Percentiles rank a stretch among this genome's conserved stretches.
phyloP scores from a whole-genome alignment of 1,284 basidiomycete species.

The Rhodotorula sp. region DNA sequence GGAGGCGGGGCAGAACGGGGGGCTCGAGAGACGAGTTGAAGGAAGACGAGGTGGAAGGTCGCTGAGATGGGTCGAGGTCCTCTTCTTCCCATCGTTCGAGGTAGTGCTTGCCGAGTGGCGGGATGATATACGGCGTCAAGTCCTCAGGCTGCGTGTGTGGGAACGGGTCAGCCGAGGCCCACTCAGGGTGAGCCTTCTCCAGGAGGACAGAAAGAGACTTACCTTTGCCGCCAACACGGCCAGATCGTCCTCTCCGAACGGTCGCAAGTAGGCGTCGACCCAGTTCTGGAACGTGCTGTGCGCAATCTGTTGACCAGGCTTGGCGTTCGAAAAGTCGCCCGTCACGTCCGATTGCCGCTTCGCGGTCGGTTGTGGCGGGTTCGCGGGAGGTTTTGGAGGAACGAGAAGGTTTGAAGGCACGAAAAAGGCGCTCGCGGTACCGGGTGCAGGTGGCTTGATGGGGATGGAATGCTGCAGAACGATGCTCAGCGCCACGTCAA shows the following conservation, averaged over 20 bases:
- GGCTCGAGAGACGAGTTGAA: conserved; percentile 54
- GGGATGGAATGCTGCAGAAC: conserved; percentile 47
- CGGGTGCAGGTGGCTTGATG: conserved; percentile 42
- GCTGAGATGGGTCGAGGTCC: conserved; percentile 59
- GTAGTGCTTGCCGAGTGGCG: conserved; percentile 84
- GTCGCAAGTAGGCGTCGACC: conserved; percentile 79
- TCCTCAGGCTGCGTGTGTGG: conserved; percentile 60
- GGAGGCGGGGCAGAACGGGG: conserved; percentile 44
- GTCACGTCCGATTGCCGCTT: conserved; percentile 74
- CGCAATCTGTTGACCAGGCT: conserved; percentile 61
- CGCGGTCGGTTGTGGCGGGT: conserved; percentile 70
- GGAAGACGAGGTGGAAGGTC: conserved; percentile 49
- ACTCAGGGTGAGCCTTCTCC: background rate
- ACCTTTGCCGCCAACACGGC: conserved; percentile 82
- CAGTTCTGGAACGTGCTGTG: conserved; percentile 71
- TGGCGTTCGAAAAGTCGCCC: conserved; percentile 81
- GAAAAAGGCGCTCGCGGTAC: conserved; percentile 47
- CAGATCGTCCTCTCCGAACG: conserved; percentile 82
- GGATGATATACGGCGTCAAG: conserved; percentile 77
- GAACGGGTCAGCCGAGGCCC: background rate
- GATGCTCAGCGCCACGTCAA: background rate
- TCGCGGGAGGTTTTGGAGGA: conserved; percentile 44
- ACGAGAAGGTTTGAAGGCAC: conserved; percentile 57
- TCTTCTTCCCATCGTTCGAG: conserved; percentile 87
- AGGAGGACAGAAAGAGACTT: conserved; percentile 12